phyloP scores from a whole-genome alignment of 2,329 filamentous ascomycete genomes.

The Monosporascus sp. region DNA sequence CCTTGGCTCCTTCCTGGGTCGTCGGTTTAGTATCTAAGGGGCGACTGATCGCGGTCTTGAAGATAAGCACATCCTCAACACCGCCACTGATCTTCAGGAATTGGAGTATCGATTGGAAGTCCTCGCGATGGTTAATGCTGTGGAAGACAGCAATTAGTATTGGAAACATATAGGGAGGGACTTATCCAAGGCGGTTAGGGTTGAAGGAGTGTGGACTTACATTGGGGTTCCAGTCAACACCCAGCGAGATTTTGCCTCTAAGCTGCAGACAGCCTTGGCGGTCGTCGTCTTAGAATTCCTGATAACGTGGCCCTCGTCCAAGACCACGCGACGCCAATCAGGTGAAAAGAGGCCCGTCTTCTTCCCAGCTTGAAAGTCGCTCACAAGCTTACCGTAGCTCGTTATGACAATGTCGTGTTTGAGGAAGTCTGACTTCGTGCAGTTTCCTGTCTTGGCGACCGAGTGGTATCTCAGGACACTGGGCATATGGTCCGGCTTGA shows the following conservation, averaged over 20 bases:
- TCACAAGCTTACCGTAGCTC: conserved; percentile 72
- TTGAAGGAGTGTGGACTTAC: conserved; percentile 29
- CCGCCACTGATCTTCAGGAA: conserved; percentile 74
- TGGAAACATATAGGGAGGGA: not conserved
- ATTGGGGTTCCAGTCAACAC: conserved; percentile 77
- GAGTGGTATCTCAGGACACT: conserved; percentile 73
- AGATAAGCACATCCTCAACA: conserved; percentile 66
- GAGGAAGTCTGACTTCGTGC: conserved; percentile 50
- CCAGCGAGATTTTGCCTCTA: conserved; percentile 72
- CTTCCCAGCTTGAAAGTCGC: conserved; percentile 52
- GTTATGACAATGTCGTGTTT: conserved; percentile 75
- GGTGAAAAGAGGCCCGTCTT: conserved; percentile 41
- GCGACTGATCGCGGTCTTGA: conserved; percentile 66
- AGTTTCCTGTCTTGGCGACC: conserved; percentile 40
- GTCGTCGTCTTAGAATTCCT: conserved; percentile 71
- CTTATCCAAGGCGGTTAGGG: not conserved
- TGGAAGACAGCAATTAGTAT: not conserved
- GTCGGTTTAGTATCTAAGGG: conserved; percentile 45
- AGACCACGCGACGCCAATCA: conserved; percentile 71
- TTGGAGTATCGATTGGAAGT: conserved; percentile 73
- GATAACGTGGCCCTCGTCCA: conserved; percentile 81
- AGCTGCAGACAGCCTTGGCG: conserved; percentile 60
- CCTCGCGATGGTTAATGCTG: conserved; percentile 71
- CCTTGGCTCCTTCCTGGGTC: conserved; percentile 22
- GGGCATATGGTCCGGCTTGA: conserved; percentile 57